Percentiles rank a stretch among this genome's conserved stretches.
Conservation (phyloP, 116 monocot species). For the Dioscorea cayenensis region DNA sequence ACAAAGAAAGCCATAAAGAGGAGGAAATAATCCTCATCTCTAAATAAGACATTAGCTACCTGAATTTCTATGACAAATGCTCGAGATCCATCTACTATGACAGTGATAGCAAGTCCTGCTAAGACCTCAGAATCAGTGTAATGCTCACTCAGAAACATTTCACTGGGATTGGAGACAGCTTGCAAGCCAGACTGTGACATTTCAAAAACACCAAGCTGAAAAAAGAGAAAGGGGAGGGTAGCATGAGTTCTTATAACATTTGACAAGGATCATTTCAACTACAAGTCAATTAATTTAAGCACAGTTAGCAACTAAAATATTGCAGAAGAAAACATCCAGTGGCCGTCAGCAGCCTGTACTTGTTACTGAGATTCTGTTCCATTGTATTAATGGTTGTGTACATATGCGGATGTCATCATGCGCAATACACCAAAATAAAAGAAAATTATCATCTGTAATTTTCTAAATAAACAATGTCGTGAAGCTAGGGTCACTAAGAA, state of each 20-base stretch:
- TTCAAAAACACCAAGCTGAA: conserved; percentile 93
- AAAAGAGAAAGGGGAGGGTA: background rate
- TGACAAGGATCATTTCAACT: no score
- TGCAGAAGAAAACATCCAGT: no score
- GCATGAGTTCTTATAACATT: background rate
- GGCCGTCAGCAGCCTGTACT: no score
- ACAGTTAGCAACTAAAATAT: no score
- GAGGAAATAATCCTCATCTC: background rate
- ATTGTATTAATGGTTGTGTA: no score
- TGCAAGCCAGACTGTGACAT: conserved; percentile 86
- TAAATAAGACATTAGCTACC: conserved; percentile 26
- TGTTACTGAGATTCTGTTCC: no score
- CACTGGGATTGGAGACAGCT: conserved; percentile 92
- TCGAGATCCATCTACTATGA: conserved; percentile 86
- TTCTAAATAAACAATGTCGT: no score
- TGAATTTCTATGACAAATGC: conserved; percentile 86
- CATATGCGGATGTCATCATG: no score
- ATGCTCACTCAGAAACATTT: conserved; percentile 79
- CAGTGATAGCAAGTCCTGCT: conserved; percentile 88
- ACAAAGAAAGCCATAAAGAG: background rate
- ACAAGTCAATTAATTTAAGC: no score
- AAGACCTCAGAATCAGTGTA: conserved; percentile 69
- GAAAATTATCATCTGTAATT: no score
- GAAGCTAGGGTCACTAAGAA: no score
- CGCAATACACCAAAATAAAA: no score